These are phyloP conservation scores for Chlamydomonas sp. DNA, from an alignment of 139 green algal genomes.

Conservation along the genomic window DNA sequence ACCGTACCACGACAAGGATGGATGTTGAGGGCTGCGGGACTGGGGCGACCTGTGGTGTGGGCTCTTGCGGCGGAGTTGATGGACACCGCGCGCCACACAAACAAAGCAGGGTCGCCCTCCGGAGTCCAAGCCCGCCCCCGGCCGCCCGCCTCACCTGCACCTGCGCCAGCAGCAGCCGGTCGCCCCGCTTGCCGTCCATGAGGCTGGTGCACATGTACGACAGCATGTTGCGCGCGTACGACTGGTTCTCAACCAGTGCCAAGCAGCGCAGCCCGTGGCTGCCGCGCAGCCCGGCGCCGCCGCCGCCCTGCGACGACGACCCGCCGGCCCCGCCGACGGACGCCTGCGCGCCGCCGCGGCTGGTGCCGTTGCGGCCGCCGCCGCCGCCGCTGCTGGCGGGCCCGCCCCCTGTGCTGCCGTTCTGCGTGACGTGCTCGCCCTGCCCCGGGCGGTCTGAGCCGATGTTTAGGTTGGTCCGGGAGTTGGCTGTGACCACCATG, in stretches of 20 bases:
- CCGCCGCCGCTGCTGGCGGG: not conserved
- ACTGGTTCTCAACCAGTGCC: constrained; percentile 29
- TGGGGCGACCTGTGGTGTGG: no score
- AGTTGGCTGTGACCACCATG: constrained; percentile 41
- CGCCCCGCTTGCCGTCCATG: constrained; percentile 36
- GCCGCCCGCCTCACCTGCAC: constrained; percentile 11
- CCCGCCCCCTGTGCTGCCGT: not conserved
- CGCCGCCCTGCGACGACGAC: not conserved
- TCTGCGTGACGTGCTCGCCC: not conserved
- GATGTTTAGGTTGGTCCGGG: not conserved
- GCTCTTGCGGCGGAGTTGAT: no score
- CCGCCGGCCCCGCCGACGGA: not conserved
- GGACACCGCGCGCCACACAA: no score
- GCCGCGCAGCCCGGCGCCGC: not conserved
- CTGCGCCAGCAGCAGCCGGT: constrained; percentile 47
- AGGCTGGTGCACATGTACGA: constrained; percentile 29
- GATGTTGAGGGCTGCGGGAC: no score
- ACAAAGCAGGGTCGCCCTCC: no score
- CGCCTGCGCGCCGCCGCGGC: not conserved
- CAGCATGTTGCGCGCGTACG: constrained; percentile 31
- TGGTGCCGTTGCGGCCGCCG: no score
- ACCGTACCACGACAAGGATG: no score
- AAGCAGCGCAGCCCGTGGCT: constrained; percentile 6
- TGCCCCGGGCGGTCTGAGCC: not conserved
- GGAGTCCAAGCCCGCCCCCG: no score